A percentile compares a stretch with the other conserved stretches of the same genome.
Evolutionary conservation across 371 early-diverging fungal genomes (phyloP).

Genomic region (Nematocida major): DNA sequence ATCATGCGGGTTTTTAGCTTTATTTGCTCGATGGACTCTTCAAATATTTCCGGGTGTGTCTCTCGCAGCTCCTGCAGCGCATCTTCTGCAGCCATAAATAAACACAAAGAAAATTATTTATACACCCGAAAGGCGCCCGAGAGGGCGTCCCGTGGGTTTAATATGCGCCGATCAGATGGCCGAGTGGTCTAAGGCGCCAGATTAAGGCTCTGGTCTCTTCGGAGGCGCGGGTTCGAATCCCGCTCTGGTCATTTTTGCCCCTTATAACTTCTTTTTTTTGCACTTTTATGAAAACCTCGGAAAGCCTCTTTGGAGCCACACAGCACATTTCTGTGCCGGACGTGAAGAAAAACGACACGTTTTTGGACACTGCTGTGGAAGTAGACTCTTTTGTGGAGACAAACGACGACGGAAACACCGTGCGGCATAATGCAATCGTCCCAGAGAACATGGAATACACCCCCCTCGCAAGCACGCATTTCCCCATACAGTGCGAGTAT

Average conservation of each 20-base stretch:
- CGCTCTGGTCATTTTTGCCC: conserved; percentile 63
- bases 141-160: neutral
- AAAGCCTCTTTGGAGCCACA: neutral
- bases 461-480: neutral
- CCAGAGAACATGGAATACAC: conserved; percentile 55
- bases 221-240: conserved; percentile 65
- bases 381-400: conserved; percentile 40
- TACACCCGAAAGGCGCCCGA: neutral
- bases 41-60: conserved; percentile 16
- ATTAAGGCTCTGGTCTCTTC: conserved; percentile 65
- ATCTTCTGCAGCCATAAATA: conserved; percentile 37
- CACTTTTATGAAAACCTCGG: conserved; percentile 16
- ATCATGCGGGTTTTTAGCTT: conserved; percentile 40
- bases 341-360: neutral
- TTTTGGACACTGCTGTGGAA: conserved; percentile 20
- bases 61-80: conserved; percentile 13
- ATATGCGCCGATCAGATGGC: conserved; percentile 58
- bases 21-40: neutral
- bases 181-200: conserved; percentile 66
- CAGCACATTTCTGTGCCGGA: neutral
- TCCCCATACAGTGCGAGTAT: conserved; percentile 72
- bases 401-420: conserved; percentile 41
- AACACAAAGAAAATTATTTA: conserved; percentile 5
- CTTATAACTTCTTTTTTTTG: neutral
- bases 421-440: conserved; percentile 61